phyloP scores from a whole-genome alignment of 352 stramenopile species.

The Phytophthora europaea region DNA sequence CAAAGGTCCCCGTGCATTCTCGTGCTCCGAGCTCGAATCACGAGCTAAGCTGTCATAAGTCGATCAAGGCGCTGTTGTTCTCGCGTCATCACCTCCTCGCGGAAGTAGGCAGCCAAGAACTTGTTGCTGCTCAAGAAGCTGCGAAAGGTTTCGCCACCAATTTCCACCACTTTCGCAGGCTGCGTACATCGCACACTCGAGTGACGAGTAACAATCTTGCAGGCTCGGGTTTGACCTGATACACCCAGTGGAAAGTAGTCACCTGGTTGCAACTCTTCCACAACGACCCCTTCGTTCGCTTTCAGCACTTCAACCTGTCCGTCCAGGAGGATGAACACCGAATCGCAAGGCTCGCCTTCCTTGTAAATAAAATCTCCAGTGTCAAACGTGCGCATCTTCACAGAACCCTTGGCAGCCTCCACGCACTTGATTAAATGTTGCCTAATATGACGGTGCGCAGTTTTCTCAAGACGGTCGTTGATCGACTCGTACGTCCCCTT shows the following conservation, averaged over 20 bases:
- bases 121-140: conserved; percentile 88
- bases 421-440: conserved; percentile 84
- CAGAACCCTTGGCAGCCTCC: conserved; percentile 73
- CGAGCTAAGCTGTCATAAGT: conserved; percentile 45
- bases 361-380: conserved; percentile 82
- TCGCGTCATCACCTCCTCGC: conserved; percentile 73
- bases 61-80: conserved; percentile 73
- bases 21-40: not conserved
- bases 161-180: conserved; percentile 80
- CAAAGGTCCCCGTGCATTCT: not conserved
- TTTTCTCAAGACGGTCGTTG: conserved; percentile 71
- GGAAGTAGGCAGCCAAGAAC: conserved; percentile 85
- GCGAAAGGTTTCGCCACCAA: conserved; percentile 83
- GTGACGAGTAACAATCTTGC: conserved; percentile 76
- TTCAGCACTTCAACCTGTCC: conserved; percentile 80
- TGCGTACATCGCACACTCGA: conserved; percentile 79
- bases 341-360: conserved; percentile 80
- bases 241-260: conserved; percentile 89
- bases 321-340: conserved; percentile 84
- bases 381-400: conserved; percentile 70
- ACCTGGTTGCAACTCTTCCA: conserved; percentile 75
- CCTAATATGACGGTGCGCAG: conserved; percentile 67
- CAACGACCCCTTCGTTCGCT: conserved; percentile 69
- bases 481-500: conserved; percentile 82
- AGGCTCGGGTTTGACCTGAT: conserved; percentile 69